phyloP scores from a whole-genome alignment of 2,329 filamentous ascomycete species.

The Fusarium globosum region DNA sequence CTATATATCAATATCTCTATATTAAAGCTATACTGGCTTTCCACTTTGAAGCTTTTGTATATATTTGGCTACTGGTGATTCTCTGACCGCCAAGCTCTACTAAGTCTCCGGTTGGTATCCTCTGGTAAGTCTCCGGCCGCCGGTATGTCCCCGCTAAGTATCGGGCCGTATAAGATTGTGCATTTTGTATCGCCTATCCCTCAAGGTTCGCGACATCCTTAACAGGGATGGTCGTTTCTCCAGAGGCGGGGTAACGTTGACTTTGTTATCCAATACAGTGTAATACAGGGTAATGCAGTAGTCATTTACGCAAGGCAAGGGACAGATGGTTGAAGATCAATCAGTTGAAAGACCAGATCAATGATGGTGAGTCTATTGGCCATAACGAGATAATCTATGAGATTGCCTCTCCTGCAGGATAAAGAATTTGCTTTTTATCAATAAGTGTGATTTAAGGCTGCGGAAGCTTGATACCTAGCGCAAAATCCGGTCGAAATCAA shows the following conservation, averaged over 20 bases:
- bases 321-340: not conserved
- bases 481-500: not conserved
- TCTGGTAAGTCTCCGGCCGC: not conserved
- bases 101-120: too few relatives aligned
- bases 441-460: not conserved
- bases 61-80: too few relatives aligned
- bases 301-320: rapidly evolving
- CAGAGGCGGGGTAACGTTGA: not conserved
- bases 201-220: not conserved
- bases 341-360: not conserved
- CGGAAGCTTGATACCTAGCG: not conserved
- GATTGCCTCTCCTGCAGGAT: not conserved
- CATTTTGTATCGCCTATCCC: not conserved
- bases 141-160: not conserved
- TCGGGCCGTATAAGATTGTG: not conserved
- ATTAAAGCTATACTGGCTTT: too few relatives aligned
- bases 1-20: too few relatives aligned
- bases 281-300: not conserved
- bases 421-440: not conserved
- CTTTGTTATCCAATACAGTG: not conserved
- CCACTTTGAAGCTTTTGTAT: too few relatives aligned
- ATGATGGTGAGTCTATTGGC: too few relatives aligned
- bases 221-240: too few relatives aligned
- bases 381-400: not conserved
- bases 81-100: too few relatives aligned